Conservation (phyloP, 1,284 basidiomycete species). For the Mycocalia duriaeana region DNA sequence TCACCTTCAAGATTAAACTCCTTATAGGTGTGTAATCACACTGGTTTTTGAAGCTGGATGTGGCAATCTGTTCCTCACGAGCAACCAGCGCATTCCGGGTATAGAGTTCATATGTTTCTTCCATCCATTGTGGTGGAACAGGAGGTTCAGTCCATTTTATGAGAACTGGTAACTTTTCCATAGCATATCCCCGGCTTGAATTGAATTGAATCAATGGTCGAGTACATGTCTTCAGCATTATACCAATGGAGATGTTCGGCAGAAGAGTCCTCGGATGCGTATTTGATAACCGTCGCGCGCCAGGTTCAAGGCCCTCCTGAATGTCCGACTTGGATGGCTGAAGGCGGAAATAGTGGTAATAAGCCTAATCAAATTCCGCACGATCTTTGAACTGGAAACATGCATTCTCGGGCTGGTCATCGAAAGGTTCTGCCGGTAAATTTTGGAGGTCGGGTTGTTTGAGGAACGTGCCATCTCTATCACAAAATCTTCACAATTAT, state of each 20-base stretch:
- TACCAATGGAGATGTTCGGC: not conserved
- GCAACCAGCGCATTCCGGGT: conserved; percentile 2
- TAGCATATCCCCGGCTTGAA: not conserved
- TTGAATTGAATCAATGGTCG: not conserved
- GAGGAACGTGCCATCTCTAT: conserved; percentile 7
- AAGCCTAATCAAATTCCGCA: conserved; percentile 11
- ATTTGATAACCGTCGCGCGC: conserved; percentile 12
- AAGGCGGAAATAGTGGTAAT: conserved; percentile 11
- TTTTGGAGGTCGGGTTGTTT: not conserved
- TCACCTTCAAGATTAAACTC: conserved; percentile 1
- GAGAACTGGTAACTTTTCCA: not conserved
- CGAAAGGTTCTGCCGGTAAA: not conserved
- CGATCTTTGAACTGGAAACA: conserved; percentile 10
- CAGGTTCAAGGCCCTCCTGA: conserved; percentile 12
- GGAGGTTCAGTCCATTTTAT: not conserved
- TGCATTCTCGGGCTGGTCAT: conserved; percentile 2
- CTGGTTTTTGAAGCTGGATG: not conserved
- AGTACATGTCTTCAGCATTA: not conserved
- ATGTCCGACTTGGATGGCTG: conserved; percentile 9
- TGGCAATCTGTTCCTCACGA: conserved; percentile 2
- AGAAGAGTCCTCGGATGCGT: conserved; percentile 1
- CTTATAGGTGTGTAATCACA: conserved; percentile 2
- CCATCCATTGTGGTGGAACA: conserved; percentile 4
- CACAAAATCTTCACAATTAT: no score
- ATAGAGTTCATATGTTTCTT: conserved; percentile 2